Evolutionary conservation across 2,329 filamentous ascomycete genomes (phyloP), one percentile per base, ranked within the genome.

Genomic region (Thermothelomyces thermophilus): DNA sequence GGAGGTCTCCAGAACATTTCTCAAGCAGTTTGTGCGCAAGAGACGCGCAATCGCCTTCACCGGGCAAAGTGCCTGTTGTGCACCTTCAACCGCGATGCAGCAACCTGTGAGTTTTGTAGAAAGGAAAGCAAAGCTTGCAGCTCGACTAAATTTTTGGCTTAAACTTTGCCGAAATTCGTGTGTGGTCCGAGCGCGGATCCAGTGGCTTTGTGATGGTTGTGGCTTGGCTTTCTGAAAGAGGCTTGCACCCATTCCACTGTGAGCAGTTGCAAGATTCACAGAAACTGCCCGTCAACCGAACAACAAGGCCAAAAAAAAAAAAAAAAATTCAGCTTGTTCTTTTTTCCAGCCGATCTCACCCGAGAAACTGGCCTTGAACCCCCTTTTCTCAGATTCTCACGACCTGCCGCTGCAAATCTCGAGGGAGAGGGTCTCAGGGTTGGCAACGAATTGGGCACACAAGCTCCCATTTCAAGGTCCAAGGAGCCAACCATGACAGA

Each of bases 401-500:
- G 5, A 26, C 9, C 9, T 5, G 24, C 24, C 9, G 9, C 24
- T 26, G 19, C 8, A 39, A 24, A 6, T 5, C 17, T 39, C 19
- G 11, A 20, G 11, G 5, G 33, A 35, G 24, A 19, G 5, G 30
- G 7, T 28, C 16, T 30, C 39, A 30, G 26, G 17, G 30, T 41
- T 20, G 5, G 16, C 24, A 41, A 7, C 26, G 13, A 26, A 7
- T 19, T 14, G 22, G 17, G 3, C 24, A 14, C 7, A 30, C 20
- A 16, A 19, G 8, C 16, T 26, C 10, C 17, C 3, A 7, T 31
- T n/a, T 7, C 22, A 11, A 10, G n/a, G n/a, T n/a, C 36, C 28
- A n/a, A 6, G 10, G 20, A n/a, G 31, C 31, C 22, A 14, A 35
- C 16, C 16, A 90, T 90, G 86, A 74, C 85, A 50, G 93, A 98